These are phyloP conservation scores for Gracilaria caudata DNA, from an alignment of 23 red algal species.

Conservation along the genomic window DNA sequence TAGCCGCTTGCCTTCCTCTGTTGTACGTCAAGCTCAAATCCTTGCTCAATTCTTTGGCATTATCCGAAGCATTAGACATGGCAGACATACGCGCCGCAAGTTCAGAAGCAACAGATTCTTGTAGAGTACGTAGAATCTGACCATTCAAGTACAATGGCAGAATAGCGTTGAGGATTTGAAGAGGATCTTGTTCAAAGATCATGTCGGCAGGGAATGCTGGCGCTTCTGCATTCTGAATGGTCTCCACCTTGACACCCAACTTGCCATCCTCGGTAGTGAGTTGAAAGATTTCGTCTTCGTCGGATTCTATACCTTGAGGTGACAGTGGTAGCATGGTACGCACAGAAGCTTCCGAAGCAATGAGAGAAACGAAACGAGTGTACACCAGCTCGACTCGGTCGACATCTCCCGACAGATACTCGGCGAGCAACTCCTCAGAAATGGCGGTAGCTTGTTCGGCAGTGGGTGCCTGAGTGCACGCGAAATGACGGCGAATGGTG, in stretches of 20 bases:
- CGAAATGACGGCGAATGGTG: constrained; percentile 59
- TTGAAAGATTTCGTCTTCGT: constrained; percentile 99
- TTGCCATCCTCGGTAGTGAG: constrained; percentile 84
- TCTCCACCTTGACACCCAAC: constrained; percentile 78
- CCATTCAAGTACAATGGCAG: constrained; percentile 99
- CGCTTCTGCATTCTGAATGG: constrained; percentile 50
- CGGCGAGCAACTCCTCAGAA: constrained; percentile 84
- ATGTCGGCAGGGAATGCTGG: constrained; percentile 88
- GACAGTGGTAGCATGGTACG: constrained; percentile 93
- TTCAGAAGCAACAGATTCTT: constrained; percentile 96
- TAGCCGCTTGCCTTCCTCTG: constrained; percentile 92
- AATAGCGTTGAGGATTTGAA: constrained; percentile 97
- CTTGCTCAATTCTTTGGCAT: constrained; percentile 90
- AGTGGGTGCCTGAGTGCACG: constrained; percentile 83
- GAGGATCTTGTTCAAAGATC: constrained; percentile 99
- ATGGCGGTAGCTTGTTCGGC: constrained; percentile 81
- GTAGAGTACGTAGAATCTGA: constrained; percentile 93
- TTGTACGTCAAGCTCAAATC: constrained; percentile 84
- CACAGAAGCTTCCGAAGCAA: constrained; percentile 87
- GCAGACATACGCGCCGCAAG: constrained; percentile 94
- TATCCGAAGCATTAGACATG: constrained; percentile 98
- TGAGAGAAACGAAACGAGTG: constrained; percentile 97
- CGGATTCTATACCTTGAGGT: constrained; percentile 87
- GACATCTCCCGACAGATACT: constrained; percentile 94
- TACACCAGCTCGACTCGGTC: constrained; percentile 97